Evolutionary conservation across 352 stramenopile species (phyloP), one percentile per base, ranked within the genome.

Genomic region (Globisporangium alternatum): DNA sequence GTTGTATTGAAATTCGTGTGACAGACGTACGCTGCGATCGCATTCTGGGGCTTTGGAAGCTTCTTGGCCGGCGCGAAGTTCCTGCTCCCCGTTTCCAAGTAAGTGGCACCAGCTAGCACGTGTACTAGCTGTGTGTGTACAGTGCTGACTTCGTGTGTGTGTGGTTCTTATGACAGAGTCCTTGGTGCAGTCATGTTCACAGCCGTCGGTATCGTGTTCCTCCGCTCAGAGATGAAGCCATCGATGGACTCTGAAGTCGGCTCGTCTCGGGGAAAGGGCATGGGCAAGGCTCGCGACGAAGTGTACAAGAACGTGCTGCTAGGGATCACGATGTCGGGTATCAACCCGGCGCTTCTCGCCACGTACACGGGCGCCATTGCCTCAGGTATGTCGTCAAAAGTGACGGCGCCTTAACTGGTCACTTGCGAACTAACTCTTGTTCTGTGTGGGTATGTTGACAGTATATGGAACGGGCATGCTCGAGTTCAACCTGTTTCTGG

Each of bases 31-130:
- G 88, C 88, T 13, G 86, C 83, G 1, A 90, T 96, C 41, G 88
- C 88, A 48, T 96, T 95, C 53, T 96, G 88, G 88, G 88, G 88
- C 22, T 96, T 96, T 73, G 88, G 88, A 2, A 95, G 86, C 67
- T 95, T 96, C 57, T 69, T 96, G 37, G 86, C 86, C 1, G 86
- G 88, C 8, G 80, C 85, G 39, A 93, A 92, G 62, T 94, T 90
- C 63, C 61, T 96, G 17, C 49, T 96, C 15, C 88, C 88, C 9
- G 68, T 93, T 6, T 95, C 88, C 59, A 95, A 96, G 88, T 96
- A 80, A 33, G 83, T 35, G 13, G 39, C 31, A 30, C 64, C 7
- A 31, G 30, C 12, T 60, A 28, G n/a, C 9, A 13, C 5, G 21
- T 5, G 25, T 5, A 39, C 52, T 62, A 8, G 9, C 17, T 59